phyloP scores from a whole-genome alignment of 1,139 yeast genomes.

The Hyphopichia khmerensis region DNA sequence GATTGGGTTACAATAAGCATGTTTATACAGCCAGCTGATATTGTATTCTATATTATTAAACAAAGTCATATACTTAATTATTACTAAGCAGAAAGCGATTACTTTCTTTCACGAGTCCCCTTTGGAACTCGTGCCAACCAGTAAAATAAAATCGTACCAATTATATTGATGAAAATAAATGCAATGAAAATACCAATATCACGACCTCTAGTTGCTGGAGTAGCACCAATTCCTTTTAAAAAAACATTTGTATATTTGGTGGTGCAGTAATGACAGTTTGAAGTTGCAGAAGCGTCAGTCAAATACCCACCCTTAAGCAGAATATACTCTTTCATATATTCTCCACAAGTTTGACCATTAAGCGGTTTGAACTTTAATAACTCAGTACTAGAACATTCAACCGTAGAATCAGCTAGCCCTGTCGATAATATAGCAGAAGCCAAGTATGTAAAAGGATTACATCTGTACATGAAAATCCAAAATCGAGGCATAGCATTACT shows the following conservation, averaged over 20 bases:
- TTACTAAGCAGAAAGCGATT: background rate
- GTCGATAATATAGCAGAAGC: constrained; percentile 50
- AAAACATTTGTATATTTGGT: constrained; percentile 18
- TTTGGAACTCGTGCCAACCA: constrained; percentile 31
- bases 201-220: constrained; percentile 27
- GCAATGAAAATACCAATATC: constrained; percentile 17
- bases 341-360: constrained; percentile 30
- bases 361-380: constrained; percentile 45
- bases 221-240: constrained; percentile 15
- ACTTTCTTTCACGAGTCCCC: constrained; percentile 28
- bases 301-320: constrained; percentile 25
- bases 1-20: no score
- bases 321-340: constrained; percentile 22
- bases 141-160: constrained; percentile 21
- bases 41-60: no score
- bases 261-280: constrained; percentile 19
- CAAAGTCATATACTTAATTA: no score
- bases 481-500: constrained; percentile 28
- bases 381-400: constrained; percentile 47
- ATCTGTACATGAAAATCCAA: constrained; percentile 38
- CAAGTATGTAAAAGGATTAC: constrained; percentile 36
- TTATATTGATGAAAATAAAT: constrained; percentile 20
- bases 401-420: constrained; percentile 15
- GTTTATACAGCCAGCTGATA: no score
- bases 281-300: constrained; percentile 13